These are phyloP conservation scores for Fusarium circinatum DNA, from an alignment of 2,329 filamentous ascomycete species.

Conservation along the genomic window DNA sequence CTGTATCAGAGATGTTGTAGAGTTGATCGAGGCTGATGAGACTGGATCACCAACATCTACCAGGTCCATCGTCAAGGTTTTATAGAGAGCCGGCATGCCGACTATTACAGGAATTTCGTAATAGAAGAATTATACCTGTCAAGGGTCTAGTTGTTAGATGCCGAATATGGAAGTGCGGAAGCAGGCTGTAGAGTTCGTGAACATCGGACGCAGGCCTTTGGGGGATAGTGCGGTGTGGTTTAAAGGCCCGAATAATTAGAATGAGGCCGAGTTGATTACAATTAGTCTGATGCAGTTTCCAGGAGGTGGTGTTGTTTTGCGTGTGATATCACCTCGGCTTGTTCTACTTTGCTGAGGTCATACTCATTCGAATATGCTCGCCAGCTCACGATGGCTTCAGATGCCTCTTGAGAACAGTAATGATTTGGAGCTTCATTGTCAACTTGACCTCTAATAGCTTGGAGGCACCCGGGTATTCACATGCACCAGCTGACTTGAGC, in stretches of 20 bases:
- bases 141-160: conserved; percentile 10
- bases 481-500: background rate
- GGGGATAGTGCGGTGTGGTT: conserved; percentile 38
- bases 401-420: background rate
- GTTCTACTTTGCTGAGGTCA: background rate
- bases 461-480: background rate
- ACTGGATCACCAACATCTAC: conserved; percentile 37
- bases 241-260: conserved; percentile 43
- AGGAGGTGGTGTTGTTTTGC: conserved; percentile 14
- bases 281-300: conserved; percentile 7
- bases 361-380: background rate
- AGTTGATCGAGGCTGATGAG: conserved; percentile 45
- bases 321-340: conserved; percentile 11
- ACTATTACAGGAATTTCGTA: background rate
- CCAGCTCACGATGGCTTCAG: background rate
- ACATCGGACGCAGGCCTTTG: conserved; percentile 29
- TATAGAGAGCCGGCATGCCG: conserved; percentile 29
- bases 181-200: conserved; percentile 16
- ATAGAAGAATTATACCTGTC: background rate
- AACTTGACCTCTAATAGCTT: background rate
- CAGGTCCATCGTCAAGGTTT: conserved; percentile 41
- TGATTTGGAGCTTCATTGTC: background rate
- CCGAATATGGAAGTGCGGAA: conserved; percentile 38
- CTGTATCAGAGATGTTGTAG: conserved; percentile 44
- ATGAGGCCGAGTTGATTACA: conserved; percentile 30